Base-by-base conservation (phyloP, 2,329 filamentous ascomycete species). In the Cladosporium sp. region DNA sequence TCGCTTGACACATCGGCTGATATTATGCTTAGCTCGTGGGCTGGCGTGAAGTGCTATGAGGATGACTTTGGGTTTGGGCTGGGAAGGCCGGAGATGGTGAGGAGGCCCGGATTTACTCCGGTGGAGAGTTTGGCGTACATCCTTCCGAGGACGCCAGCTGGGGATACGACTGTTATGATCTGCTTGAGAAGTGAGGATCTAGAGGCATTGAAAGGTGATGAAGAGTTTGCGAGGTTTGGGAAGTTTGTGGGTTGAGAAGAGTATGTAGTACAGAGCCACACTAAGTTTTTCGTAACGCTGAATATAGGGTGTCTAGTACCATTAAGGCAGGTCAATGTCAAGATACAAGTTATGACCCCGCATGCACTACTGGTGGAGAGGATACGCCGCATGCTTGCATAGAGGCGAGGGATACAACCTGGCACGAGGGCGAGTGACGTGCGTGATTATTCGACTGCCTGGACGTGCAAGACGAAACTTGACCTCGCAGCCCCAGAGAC, bases 11-110 rank as follows among this genome's bases (percentile, higher is more conserved):
- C 72, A 0, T 66, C 74, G 0, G 67, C 66, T 0, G 80, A 83
- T 42, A 68, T 84, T 2, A 77, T 79, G 72, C 61, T 85, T 5
- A 84, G 80, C 59, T 84, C 81, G 0, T 85, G 82, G 82, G 75
- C 75, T 0, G 79, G 80, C 58, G 65, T 80, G 3, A 68, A 75
- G 4, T 72, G 69, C 15, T 80, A 79, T 61, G 67, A 73, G 0
- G 68, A 78, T 6, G 78, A 83, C 49, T 84, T 85, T 58, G 72
- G 72, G 0, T 62, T 77, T 1, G 76, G 75, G 0, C 60, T 84
- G 2, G 81, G 81, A 0, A 70, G 60, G n/a, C 78, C 81, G 0
- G 75, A 75, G 56, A 72, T 72, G 0, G 81, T 84, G 17, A 69
- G 81, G 0, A 69, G 82, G 50, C 82, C 81, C 2, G 60, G 64